Evolutionary conservation across 345 rosid species (phyloP).

Genomic region (Firmiana major): DNA sequence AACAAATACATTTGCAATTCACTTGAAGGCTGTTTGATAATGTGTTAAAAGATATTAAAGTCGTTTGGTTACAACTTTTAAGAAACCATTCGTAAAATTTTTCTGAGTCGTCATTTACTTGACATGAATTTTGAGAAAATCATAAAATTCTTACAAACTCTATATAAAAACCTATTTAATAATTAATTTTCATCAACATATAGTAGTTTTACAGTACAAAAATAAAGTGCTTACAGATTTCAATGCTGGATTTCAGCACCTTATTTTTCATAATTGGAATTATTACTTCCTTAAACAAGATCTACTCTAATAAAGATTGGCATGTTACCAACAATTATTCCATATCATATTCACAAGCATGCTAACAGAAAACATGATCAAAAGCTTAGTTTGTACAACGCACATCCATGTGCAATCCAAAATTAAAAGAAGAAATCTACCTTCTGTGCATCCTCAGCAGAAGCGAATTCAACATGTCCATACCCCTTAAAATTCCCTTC

Average conservation of each 20-base stretch:
- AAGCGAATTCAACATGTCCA: constrained; percentile 82
- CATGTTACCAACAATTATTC: background rate
- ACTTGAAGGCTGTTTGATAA: background rate
- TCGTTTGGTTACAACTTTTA: background rate
- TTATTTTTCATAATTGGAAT: background rate
- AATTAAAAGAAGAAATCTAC: constrained; percentile 17
- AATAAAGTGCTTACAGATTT: background rate
- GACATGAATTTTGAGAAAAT: background rate
- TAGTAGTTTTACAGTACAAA: background rate
- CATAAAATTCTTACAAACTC: background rate
- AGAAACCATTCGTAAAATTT: background rate
- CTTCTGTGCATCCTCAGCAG: constrained; percentile 62
- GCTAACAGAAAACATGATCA: background rate
- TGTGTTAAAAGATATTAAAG: background rate
- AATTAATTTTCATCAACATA: background rate
- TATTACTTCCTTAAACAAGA: background rate
- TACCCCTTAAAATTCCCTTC: constrained; percentile 65
- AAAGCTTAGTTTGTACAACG: background rate
- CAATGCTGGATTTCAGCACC: background rate
- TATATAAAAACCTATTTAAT: background rate
- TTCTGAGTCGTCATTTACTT: background rate
- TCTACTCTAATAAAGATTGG: background rate
- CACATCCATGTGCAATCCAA: background rate
- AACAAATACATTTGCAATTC: background rate
- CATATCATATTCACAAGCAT: background rate